These are phyloP conservation scores for Chlorella sp. DNA, from an alignment of 139 green algal species.

Conservation along the genomic window DNA sequence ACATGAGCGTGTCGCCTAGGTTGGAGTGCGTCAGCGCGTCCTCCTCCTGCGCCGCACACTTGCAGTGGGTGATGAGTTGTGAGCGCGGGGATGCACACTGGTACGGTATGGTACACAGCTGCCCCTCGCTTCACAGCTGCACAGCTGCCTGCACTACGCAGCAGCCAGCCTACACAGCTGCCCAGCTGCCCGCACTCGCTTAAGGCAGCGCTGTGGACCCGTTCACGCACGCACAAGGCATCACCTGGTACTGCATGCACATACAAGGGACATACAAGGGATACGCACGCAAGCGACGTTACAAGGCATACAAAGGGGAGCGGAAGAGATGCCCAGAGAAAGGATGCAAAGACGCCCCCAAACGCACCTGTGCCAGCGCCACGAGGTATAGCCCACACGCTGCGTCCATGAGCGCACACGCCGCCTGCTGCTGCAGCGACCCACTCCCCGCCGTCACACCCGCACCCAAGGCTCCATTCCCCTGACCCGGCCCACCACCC, in stretches of 20 bases:
- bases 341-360: too few species aligned
- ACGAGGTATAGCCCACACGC: not conserved
- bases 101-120: not conserved
- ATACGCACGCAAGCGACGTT: too few species aligned
- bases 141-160: not conserved
- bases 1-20: slow-evolving; percentile 48
- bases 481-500: not conserved
- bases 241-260: slow-evolving; percentile 3
- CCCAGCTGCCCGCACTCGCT: not conserved
- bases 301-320: too few species aligned
- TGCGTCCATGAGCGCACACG: not conserved
- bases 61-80: not conserved
- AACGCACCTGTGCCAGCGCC: not conserved
- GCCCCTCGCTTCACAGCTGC: too few species aligned
- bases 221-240: not conserved
- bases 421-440: not conserved
- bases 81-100: not conserved
- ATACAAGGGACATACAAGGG: not conserved
- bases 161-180: not conserved
- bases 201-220: not conserved
- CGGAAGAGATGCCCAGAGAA: too few species aligned
- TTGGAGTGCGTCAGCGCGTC: slow-evolving; percentile 43
- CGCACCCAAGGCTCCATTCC: not conserved
- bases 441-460: not conserved
- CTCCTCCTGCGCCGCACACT: not conserved